Percentiles rank a stretch among this genome's conserved stretches.
phyloP scores from a whole-genome alignment of 257 asterid genomes.

The Lycium barbarum region DNA sequence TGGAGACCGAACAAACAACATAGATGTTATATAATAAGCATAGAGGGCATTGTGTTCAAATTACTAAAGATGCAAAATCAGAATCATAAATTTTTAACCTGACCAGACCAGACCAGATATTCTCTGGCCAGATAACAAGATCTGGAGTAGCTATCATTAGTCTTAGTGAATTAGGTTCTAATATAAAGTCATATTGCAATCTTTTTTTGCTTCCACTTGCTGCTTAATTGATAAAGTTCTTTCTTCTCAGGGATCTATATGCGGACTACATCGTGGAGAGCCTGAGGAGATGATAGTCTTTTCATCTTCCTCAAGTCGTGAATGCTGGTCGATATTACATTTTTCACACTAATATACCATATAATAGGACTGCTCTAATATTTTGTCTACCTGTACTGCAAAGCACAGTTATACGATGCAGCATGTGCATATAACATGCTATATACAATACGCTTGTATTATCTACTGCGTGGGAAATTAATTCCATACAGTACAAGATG shows the following conservation, averaged over 20 bases:
- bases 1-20: neutral
- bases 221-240: constrained; percentile 4
- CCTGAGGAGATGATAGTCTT: constrained; percentile 68
- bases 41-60: neutral
- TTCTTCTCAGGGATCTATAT: constrained; percentile 65
- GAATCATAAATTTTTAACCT: neutral
- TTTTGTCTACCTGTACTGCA: constrained; percentile 2
- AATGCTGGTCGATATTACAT: neutral
- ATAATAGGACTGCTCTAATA: neutral
- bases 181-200: neutral
- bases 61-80: neutral
- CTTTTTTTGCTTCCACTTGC: neutral
- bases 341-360: neutral
- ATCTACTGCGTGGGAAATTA: constrained; percentile 11
- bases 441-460: constrained; percentile 7
- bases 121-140: neutral
- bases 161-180: neutral
- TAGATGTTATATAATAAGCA: neutral
- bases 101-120: neutral
- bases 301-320: constrained; percentile 17
- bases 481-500: constrained; percentile 1
- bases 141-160: neutral
- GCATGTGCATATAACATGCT: constrained; percentile 20
- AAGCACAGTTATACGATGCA: constrained; percentile 11
- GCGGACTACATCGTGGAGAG: constrained; percentile 84